Percentiles rank a stretch among this genome's conserved stretches.
Conservation (phyloP, 2,329 filamentous ascomycete genomes). For the Stylonectria norvegica region DNA sequence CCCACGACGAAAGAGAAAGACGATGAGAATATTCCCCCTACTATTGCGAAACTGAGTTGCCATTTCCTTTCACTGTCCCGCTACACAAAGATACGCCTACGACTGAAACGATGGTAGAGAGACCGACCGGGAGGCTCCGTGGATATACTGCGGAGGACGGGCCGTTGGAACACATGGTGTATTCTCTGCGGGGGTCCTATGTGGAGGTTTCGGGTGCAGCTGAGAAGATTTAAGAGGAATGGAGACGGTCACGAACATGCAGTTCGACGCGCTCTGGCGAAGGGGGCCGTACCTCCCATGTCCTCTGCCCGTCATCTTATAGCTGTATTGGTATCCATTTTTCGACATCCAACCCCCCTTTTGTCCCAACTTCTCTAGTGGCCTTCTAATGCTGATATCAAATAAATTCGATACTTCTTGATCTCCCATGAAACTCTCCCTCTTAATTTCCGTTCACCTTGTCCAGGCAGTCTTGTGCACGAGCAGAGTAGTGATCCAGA, state of each 20-base stretch:
- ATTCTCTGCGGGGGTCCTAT: constrained; percentile 17
- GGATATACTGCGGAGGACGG: constrained; percentile 14
- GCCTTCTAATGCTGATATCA: constrained; percentile 63
- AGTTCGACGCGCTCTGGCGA: constrained; percentile 19
- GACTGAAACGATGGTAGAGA: constrained; percentile 32
- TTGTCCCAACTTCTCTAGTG: constrained; percentile 53
- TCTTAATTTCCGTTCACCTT: no score
- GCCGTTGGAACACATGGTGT: constrained; percentile 17
- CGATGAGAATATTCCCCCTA: constrained; percentile 41
- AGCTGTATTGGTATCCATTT: constrained; percentile 29
- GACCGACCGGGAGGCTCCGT: constrained; percentile 11
- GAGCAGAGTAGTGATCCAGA: no score
- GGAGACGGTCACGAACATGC: constrained; percentile 21
- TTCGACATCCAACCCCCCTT: constrained; percentile 28
- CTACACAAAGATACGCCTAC: constrained; percentile 26
- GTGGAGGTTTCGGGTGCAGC: constrained; percentile 19
- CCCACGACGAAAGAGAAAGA: constrained; percentile 42
- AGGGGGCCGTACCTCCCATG: not conserved
- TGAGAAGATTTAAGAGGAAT: constrained; percentile 17
- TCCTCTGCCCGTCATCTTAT: constrained; percentile 2
- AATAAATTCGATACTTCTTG: constrained; percentile 41
- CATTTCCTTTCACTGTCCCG: constrained; percentile 33
- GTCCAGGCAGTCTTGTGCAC: no score
- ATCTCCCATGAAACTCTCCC: no score
- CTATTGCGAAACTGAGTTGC: constrained; percentile 37